Base-by-base conservation (phyloP, 129 eudicot genomes). In the Glebionis coronaria region DNA sequence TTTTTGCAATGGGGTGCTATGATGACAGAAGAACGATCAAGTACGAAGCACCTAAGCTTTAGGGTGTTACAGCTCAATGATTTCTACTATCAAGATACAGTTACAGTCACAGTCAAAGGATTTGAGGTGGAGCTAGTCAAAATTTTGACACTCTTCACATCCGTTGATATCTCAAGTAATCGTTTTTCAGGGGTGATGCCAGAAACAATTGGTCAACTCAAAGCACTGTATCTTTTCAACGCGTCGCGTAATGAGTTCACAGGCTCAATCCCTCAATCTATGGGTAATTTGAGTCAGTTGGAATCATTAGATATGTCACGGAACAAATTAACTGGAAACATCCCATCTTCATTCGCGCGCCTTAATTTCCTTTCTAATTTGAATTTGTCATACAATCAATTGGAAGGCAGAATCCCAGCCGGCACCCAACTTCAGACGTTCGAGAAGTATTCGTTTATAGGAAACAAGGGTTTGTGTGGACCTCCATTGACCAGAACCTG, bases 381-480 rank as follows among this genome's bases (percentile, higher is more conserved):
- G 60, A 81, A 85, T 64, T 19, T 91, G 42, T 88, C 97, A 21
- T 9, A 61, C 69, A 91, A 91, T 72, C 72, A 65, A 2, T 47
- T 91, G 11, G 21, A 25, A 6, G 93, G 95, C 38, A 61, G 2
- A 9, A 85, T 91, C 31, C 96, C 94, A 15, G 2, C 1, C 6
- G 71, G 83, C 18, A 0, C 4, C 10, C 97, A 91, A 42, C 23
- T 91, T 12, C 56, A 38, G 13, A 80, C 88, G 4, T 91, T 88
- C 27, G 10, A 67, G 0, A 56, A 44, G 10, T 3, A 15, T 47
- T 87, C 95, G 4, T 91, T 21, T 20, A 6, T 18, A 20, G 90
- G 88, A 56, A 91, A 87, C 71, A 61, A 47, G n/a, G 83, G 76
- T 16, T 58, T 91, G 19, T 88, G 90, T 0, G 97, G 97, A n/a